A percentile compares a stretch with the other conserved stretches of the same genome.
These are phyloP conservation scores for Pneumocystis murina DNA, from an alignment of 1,139 yeast species.

Conservation along the genomic window DNA sequence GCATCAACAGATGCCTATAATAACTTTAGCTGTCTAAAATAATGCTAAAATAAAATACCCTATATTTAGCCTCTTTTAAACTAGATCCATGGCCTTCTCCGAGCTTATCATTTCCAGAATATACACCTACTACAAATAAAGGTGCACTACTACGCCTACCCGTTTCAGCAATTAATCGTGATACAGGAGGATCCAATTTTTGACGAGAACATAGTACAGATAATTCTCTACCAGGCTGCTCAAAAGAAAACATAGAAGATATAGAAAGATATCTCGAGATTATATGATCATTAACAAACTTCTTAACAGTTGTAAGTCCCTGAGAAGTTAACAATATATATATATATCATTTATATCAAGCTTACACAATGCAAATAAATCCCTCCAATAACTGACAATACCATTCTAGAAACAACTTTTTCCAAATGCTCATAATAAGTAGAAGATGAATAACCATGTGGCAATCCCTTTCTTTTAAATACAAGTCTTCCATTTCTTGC, in stretches of 20 bases:
- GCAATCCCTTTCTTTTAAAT: conserved; percentile 20
- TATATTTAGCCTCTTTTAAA: conserved; percentile 60
- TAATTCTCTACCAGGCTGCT: conserved; percentile 75
- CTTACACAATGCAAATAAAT: conserved; percentile 18
- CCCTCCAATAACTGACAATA: conserved; percentile 59
- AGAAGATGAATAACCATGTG: conserved; percentile 15
- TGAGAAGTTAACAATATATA: conserved; percentile 31
- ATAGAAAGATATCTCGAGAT: conserved; percentile 66
- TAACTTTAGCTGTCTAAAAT: conserved; percentile 7
- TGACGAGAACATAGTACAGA: conserved; percentile 66
- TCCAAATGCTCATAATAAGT: background rate
- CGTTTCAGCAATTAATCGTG: conserved; percentile 79
- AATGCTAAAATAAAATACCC: background rate
- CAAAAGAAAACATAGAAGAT: conserved; percentile 59
- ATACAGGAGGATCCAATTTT: conserved; percentile 57
- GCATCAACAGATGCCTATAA: conserved; percentile 86
- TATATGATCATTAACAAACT: conserved; percentile 57
- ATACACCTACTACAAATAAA: conserved; percentile 80
- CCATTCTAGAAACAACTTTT: conserved; percentile 37
- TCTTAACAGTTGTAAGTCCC: conserved; percentile 46
- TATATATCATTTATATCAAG: background rate
- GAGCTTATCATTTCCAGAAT: conserved; percentile 63
- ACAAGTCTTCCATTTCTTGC: conserved; percentile 7
- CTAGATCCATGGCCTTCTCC: conserved; percentile 97
- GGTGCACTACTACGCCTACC: conserved; percentile 81